Percentiles rank a stretch among this genome's conserved stretches.
Conservation (phyloP, 352 stramenopile species). For the Globisporangium spinosum region DNA sequence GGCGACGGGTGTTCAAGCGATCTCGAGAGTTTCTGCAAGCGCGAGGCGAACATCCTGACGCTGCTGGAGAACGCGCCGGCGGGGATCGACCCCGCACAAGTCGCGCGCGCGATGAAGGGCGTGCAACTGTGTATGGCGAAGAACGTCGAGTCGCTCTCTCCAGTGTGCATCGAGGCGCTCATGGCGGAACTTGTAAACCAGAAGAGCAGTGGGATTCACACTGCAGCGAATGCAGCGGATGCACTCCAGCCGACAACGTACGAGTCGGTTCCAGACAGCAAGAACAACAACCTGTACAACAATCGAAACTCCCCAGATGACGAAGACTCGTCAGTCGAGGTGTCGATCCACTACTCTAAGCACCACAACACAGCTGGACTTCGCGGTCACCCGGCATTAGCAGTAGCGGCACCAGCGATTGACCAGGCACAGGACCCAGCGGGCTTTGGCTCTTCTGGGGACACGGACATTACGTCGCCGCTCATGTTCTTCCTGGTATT, state of each 20-base stretch:
- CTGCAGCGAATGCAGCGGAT: not conserved
- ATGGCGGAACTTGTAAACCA: conserved; percentile 23
- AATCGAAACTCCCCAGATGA: conserved; percentile 15
- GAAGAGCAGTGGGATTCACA: conserved; percentile 11
- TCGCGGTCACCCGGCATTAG: conserved; percentile 22
- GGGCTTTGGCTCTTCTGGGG: conserved; percentile 5
- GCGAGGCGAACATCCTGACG: conserved; percentile 45
- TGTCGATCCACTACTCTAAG: conserved; percentile 53
- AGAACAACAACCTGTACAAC: conserved; percentile 15
- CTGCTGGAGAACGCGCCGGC: conserved; percentile 37
- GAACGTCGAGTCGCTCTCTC: conserved; percentile 51
- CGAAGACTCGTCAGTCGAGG: conserved; percentile 55
- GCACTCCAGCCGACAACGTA: conserved; percentile 9
- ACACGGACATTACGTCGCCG: conserved; percentile 26
- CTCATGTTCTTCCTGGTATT: conserved; percentile 51
- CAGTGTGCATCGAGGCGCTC: conserved; percentile 43
- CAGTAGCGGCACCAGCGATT: conserved; percentile 20
- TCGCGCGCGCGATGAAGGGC: conserved; percentile 39
- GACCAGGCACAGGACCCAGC: conserved; percentile 20
- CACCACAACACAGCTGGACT: conserved; percentile 41
- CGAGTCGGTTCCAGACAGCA: not conserved
- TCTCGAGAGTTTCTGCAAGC: conserved; percentile 34
- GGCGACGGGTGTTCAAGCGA: conserved; percentile 36
- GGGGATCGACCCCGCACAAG: conserved; percentile 29
- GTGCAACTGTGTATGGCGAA: conserved; percentile 49